Conservation (phyloP, 164 flowering plant species). For the Paratinospora sagittata region DNA sequence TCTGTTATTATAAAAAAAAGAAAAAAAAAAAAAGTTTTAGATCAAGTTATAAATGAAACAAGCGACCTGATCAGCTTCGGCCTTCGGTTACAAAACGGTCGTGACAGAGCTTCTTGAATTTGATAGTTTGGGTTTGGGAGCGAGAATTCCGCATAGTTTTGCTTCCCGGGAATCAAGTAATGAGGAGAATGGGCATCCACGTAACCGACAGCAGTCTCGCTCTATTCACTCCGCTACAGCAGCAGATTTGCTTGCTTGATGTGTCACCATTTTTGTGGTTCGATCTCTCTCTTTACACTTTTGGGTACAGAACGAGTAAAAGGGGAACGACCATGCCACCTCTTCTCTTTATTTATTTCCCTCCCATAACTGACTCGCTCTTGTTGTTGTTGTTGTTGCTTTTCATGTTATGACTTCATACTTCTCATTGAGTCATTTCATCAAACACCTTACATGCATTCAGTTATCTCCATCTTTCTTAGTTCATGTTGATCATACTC, state of each 20-base stretch:
- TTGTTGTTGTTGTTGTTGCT: neutral
- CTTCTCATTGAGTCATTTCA: neutral
- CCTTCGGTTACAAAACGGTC: too few species aligned
- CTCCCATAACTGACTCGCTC: neutral
- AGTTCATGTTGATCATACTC: neutral
- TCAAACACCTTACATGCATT: neutral
- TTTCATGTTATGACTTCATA: neutral
- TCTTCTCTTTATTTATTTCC: too few species aligned
- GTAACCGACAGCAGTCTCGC: neutral
- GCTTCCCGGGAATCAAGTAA: too few species aligned
- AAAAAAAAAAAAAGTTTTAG: too few species aligned
- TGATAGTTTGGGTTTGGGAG: too few species aligned
- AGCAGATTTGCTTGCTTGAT: neutral
- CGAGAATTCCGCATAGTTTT: too few species aligned
- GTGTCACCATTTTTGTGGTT: neutral
- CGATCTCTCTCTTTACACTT: neutral
- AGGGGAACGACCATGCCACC: conserved; percentile 5
- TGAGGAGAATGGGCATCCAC: neutral
- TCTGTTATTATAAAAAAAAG: too few species aligned
- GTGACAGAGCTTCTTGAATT: too few species aligned
- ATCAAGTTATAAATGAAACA: too few species aligned
- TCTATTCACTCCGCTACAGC: neutral
- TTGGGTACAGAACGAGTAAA: conserved; percentile 15
- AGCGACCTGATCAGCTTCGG: too few species aligned
- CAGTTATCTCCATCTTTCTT: neutral